Conservation (phyloP, 2,329 filamentous ascomycete genomes). For the Cladosporium cucumerinum region DNA sequence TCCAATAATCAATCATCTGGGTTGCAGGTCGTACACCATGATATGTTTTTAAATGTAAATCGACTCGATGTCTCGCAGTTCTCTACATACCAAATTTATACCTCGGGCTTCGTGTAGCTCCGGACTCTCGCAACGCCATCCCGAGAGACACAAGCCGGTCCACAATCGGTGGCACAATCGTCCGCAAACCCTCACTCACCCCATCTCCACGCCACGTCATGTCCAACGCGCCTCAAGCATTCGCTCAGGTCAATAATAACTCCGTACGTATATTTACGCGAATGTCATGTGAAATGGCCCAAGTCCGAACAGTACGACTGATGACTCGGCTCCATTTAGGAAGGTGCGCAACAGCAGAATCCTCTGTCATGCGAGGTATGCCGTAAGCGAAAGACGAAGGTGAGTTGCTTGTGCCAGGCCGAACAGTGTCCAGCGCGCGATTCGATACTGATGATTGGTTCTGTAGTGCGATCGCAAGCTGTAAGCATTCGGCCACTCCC, state of each 20-base stretch:
- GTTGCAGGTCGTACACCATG: background rate
- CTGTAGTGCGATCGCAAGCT: slow-evolving; percentile 15
- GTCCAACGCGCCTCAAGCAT: slow-evolving; percentile 14
- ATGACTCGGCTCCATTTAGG: slow-evolving; percentile 11
- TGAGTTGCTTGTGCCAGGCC: slow-evolving; percentile 7
- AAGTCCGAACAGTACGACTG: background rate
- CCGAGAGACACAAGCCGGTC: background rate
- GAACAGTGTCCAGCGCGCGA: background rate
- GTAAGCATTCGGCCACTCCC: background rate
- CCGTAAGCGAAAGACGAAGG: slow-evolving; percentile 25
- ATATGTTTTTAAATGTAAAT: no score
- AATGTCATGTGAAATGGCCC: background rate
- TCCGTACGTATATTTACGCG: background rate
- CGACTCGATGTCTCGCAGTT: background rate
- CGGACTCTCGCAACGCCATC: background rate
- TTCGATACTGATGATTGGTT: background rate
- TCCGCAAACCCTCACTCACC: background rate
- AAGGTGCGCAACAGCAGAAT: slow-evolving; percentile 15
- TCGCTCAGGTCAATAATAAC: slow-evolving; percentile 11
- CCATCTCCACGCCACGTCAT: slow-evolving; percentile 10
- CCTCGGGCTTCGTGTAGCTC: background rate
- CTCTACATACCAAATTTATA: background rate
- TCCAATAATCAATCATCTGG: background rate
- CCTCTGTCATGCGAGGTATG: slow-evolving; percentile 23
- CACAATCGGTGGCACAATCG: slow-evolving; percentile 4